Conservation (phyloP, 192 early-diverging fungal genomes). For the Coemansia sp. region DNA sequence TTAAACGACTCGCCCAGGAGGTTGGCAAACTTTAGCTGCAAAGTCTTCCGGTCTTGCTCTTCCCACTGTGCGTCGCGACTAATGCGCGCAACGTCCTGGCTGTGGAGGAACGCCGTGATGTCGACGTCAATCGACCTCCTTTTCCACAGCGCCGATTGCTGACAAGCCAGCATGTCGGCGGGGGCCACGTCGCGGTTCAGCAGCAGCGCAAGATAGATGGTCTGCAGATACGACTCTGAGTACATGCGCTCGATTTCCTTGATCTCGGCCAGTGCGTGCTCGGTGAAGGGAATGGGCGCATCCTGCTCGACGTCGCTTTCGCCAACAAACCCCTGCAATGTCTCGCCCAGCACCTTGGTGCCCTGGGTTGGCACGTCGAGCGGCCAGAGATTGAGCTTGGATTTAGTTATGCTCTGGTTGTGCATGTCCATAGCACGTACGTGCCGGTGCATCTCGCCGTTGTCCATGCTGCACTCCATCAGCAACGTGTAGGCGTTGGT, state of each 20-base stretch:
- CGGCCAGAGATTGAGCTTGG: conserved; percentile 36
- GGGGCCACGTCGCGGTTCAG: conserved; percentile 34
- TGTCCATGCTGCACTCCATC: conserved; percentile 55
- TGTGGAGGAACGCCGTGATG: conserved; percentile 53
- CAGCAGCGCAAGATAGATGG: conserved; percentile 50
- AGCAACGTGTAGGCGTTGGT: conserved; percentile 43
- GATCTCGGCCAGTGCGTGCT: conserved; percentile 44
- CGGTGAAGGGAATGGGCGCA: conserved; percentile 41
- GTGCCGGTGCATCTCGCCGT: conserved; percentile 40
- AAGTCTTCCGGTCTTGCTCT: conserved; percentile 27
- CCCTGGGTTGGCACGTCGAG: conserved; percentile 17
- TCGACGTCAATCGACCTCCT: conserved; percentile 46
- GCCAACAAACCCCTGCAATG: conserved; percentile 43
- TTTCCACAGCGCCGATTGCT: conserved; percentile 40
- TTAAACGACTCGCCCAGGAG: conserved; percentile 45
- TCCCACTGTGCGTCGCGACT: conserved; percentile 37
- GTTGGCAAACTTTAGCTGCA: conserved; percentile 35
- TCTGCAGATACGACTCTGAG: conserved; percentile 45
- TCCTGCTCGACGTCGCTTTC: conserved; percentile 12
- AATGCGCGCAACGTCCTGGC: conserved; percentile 46
- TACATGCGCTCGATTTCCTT: conserved; percentile 48
- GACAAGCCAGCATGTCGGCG: conserved; percentile 35
- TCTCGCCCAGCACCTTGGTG: conserved; percentile 32
- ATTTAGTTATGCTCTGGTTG: background rate
- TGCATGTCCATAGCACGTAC: conserved; percentile 21